phyloP scores from a whole-genome alignment of 2,329 filamentous ascomycete species.

The Ustulina deusta region DNA sequence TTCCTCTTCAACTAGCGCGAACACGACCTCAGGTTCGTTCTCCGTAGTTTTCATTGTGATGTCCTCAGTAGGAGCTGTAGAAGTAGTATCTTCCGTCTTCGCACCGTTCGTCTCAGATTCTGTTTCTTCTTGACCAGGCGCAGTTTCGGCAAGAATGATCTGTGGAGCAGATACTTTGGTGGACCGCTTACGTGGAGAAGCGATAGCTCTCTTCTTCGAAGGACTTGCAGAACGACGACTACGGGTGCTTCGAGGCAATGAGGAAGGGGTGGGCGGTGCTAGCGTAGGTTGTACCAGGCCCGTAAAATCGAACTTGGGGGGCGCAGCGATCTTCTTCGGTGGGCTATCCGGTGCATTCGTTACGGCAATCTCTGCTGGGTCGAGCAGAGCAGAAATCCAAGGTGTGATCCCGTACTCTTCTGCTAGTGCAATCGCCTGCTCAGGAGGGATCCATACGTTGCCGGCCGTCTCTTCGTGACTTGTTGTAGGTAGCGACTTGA shows the following conservation, averaged over 20 bases:
- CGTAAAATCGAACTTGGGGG: conserved; percentile 78
- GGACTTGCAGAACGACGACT: conserved; percentile 70
- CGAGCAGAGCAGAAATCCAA: conserved; percentile 94
- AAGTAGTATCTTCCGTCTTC: conserved; percentile 63
- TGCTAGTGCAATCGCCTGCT: conserved; percentile 82
- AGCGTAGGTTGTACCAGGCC: conserved; percentile 59
- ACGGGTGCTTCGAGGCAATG: conserved; percentile 60
- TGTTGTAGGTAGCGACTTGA: conserved; percentile 84
- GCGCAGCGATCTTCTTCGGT: conserved; percentile 80
- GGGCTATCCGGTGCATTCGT: conserved; percentile 71
- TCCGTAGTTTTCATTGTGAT: conserved; percentile 62
- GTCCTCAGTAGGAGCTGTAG: conserved; percentile 54
- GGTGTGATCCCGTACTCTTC: conserved; percentile 86
- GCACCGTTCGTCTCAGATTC: conserved; percentile 51
- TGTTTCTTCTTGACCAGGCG: conserved; percentile 48
- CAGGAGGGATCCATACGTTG: conserved; percentile 94
- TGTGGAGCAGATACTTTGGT: conserved; percentile 57
- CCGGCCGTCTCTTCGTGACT: conserved; percentile 94
- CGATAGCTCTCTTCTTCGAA: conserved; percentile 63
- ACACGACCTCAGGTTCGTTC: conserved; percentile 61
- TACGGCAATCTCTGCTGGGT: conserved; percentile 80
- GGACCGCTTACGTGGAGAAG: conserved; percentile 68
- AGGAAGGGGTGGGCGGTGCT: conserved; percentile 63
- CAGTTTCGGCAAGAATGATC: conserved; percentile 55
- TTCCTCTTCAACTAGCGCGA: conserved; percentile 67